Evolutionary conservation across 2,329 filamentous ascomycete species (phyloP).

Genomic region (Sclerotinia trifoliorum): DNA sequence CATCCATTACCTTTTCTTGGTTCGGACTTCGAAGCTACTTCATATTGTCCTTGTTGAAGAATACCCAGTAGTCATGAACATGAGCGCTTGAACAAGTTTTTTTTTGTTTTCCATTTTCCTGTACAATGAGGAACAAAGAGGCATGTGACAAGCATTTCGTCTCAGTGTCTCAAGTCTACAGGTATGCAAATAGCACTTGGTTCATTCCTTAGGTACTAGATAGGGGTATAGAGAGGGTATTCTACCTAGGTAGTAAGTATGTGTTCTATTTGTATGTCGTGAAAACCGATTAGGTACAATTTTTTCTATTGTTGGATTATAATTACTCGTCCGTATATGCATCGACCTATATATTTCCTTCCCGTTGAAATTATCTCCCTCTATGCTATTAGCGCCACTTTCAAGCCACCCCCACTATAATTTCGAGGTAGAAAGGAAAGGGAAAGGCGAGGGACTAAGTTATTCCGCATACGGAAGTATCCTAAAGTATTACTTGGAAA

Average conservation of each 20-base stretch:
- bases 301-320: no score
- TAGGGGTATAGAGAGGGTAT: no score
- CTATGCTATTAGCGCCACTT: not conserved
- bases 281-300: no score
- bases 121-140: not conserved
- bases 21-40: not conserved
- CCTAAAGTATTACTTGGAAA: not conserved
- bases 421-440: not conserved
- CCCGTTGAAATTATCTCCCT: no score
- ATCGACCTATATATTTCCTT: no score
- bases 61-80: not conserved
- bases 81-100: not conserved
- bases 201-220: no score
- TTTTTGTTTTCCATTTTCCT: not conserved
- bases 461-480: not conserved
- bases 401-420: conserved; percentile 13
- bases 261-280: no score
- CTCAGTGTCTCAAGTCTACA: not conserved
- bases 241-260: no score
- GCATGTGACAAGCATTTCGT: not conserved
- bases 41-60: conserved; percentile 10
- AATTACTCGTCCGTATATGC: no score
- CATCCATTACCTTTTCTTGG: not conserved
- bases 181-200: no score
- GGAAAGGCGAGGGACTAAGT: not conserved